These are phyloP conservation scores for Backusella tuberculispora DNA, from an alignment of 192 early-diverging fungal genomes.

Conservation along the genomic window DNA sequence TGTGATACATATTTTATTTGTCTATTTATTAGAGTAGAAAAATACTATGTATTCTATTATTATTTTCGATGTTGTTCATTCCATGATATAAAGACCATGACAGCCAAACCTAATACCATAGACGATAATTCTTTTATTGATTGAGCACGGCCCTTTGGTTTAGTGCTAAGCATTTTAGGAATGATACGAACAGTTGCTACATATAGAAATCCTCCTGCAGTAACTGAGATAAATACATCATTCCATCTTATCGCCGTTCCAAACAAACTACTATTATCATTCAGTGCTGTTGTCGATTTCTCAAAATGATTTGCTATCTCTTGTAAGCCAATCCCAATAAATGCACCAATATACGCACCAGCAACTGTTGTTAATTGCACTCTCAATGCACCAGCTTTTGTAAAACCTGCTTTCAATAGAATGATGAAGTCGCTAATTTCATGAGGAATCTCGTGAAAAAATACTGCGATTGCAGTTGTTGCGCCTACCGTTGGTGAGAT, in stretches of 20 bases:
- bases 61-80: background rate
- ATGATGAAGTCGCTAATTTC: slow-evolving; percentile 88
- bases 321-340: slow-evolving; percentile 75
- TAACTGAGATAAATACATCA: background rate
- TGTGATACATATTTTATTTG: background rate
- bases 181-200: background rate
- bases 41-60: background rate
- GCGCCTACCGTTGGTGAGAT: slow-evolving; percentile 76
- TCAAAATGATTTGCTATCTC: slow-evolving; percentile 45
- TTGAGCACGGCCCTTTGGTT: background rate
- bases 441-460: slow-evolving; percentile 87
- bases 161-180: background rate
- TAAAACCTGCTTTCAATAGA: slow-evolving; percentile 78
- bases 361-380: slow-evolving; percentile 79
- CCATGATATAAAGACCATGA: background rate
- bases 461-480: slow-evolving; percentile 79
- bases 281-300: background rate
- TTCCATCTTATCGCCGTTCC: background rate
- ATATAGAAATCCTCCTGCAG: background rate
- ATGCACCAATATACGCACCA: slow-evolving; percentile 75
- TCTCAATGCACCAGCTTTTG: slow-evolving; percentile 66
- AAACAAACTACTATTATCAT: background rate
- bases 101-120: background rate
- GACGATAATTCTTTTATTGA: background rate
- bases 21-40: background rate